Base-by-base conservation (phyloP, 2,329 filamentous ascomycete genomes). In the Penicillium sp. region DNA sequence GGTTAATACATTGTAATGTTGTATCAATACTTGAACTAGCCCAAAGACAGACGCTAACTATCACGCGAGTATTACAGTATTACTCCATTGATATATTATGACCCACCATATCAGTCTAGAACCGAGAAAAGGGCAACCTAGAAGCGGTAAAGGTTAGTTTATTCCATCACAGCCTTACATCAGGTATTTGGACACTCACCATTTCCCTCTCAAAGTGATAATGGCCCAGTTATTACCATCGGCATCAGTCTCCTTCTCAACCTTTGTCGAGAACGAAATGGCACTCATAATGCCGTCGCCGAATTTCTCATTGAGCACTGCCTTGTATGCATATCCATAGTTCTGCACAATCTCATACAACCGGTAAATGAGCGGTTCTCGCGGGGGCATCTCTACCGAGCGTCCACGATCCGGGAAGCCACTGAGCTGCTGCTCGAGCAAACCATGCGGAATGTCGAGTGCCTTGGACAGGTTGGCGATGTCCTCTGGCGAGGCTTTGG, bases 231-330 rank as follows among this genome's bases (percentile, higher is more conserved):
- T 80, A 53, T 83, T 82, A 3, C 91, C 92, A 66, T 89, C 83
- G 59, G 88, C 85, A 71, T 97, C 93, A 1, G 87, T 86, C 82
- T 97, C 93, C 82, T 95, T 96, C 72, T 97, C 91, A 2, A 97
- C 89, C 68, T 91, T 91, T 0, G 91, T 96, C 52, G 85, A 89
- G 73, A 96, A 97, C 16, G 86, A 85, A 68, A 97, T 96, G 1
- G 92, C 93, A 69, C 91, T 96, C 93, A 97, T 97, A 68, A 97
- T 97, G 1, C 93, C 93, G 69, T 92, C 89, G 0, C 89, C 89
- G 69, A 91, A 91, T 80, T 97, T 97, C 82, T 97, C 93, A 65
- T 97, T 97, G 73, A 97, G 71, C 4, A 97, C 83, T 0, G 91
- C 92, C 81, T 97, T 97, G 77, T 95, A 97, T 0, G 92, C 90